Conservation (phyloP, 352 stramenopile genomes). For the Phytophthora constricta region DNA sequence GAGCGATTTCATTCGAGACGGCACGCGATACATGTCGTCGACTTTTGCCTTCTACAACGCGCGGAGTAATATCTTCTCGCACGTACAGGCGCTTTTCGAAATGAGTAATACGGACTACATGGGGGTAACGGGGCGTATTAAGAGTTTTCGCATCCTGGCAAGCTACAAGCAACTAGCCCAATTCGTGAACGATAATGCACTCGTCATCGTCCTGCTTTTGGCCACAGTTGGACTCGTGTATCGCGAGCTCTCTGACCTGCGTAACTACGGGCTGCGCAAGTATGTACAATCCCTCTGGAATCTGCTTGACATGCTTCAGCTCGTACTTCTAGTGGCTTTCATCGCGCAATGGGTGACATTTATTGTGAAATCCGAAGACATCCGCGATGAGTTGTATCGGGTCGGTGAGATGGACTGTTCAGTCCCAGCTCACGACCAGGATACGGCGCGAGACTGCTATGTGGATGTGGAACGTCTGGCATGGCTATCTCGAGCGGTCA, state of each 20-base stretch:
- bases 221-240: conserved; percentile 58
- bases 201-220: conserved; percentile 68
- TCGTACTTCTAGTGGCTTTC: conserved; percentile 72
- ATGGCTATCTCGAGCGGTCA: conserved; percentile 55
- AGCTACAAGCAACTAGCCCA: conserved; percentile 52
- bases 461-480: conserved; percentile 65
- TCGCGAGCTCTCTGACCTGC: conserved; percentile 62
- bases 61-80: conserved; percentile 79
- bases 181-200: conserved; percentile 60
- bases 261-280: conserved; percentile 53
- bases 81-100: conserved; percentile 75
- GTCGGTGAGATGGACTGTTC: conserved; percentile 65
- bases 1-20: conserved; percentile 66
- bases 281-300: conserved; percentile 86
- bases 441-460: conserved; percentile 53
- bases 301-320: conserved; percentile 73
- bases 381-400: conserved; percentile 54
- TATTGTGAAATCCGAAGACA: conserved; percentile 54
- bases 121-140: conserved; percentile 67
- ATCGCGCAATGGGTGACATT: conserved; percentile 67
- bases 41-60: conserved; percentile 81
- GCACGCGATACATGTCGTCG: conserved; percentile 63
- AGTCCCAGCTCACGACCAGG: conserved; percentile 50
- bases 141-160: conserved; percentile 73
- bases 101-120: conserved; percentile 85